Percentiles rank a stretch among this genome's conserved stretches.
These are phyloP conservation scores for Hericium erinaceus DNA, from an alignment of 768 basidiomycete species.

Conservation along the genomic window DNA sequence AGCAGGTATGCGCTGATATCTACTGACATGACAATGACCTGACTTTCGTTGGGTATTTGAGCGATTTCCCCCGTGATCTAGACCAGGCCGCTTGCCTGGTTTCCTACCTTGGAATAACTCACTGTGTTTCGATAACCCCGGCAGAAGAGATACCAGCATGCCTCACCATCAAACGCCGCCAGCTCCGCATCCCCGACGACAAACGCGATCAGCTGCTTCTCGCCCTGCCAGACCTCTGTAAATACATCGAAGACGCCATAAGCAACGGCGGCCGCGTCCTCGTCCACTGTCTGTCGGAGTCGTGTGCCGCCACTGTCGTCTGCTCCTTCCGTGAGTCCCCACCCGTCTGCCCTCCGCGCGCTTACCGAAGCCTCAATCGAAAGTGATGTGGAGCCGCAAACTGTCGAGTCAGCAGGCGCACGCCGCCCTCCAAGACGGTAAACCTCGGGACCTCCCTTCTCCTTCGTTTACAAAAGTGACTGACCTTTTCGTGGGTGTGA, in stretches of 20 bases:
- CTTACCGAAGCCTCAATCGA: background rate
- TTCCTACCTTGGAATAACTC: slow-evolving; percentile 41
- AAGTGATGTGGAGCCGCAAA: slow-evolving; percentile 40
- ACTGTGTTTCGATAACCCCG: slow-evolving; percentile 47
- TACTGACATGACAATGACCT: background rate
- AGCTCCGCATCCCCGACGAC: slow-evolving; percentile 32
- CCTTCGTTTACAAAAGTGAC: background rate
- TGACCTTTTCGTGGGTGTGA: background rate
- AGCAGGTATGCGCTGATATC: slow-evolving; percentile 29
- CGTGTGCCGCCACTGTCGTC: slow-evolving; percentile 41
- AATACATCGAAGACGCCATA: slow-evolving; percentile 36
- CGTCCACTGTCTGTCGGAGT: slow-evolving; percentile 45
- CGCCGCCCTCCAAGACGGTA: slow-evolving; percentile 34
- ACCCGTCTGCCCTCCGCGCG: background rate
- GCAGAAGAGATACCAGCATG: slow-evolving; percentile 29
- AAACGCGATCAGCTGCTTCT: slow-evolving; percentile 33
- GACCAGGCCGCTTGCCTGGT: slow-evolving; percentile 43
- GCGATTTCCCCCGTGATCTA: slow-evolving; percentile 49
- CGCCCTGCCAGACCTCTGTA: slow-evolving; percentile 35
- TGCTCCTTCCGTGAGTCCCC: slow-evolving; percentile 41
- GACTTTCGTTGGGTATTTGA: slow-evolving; percentile 12
- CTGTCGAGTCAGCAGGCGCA: slow-evolving; percentile 32
- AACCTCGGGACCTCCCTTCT: background rate
- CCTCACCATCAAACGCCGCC: slow-evolving; percentile 28
- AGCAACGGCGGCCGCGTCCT: slow-evolving; percentile 37